These are phyloP conservation scores for Emmonsiellopsis sp. DNA, from an alignment of 2,329 filamentous ascomycete genomes.

Conservation along the genomic window DNA sequence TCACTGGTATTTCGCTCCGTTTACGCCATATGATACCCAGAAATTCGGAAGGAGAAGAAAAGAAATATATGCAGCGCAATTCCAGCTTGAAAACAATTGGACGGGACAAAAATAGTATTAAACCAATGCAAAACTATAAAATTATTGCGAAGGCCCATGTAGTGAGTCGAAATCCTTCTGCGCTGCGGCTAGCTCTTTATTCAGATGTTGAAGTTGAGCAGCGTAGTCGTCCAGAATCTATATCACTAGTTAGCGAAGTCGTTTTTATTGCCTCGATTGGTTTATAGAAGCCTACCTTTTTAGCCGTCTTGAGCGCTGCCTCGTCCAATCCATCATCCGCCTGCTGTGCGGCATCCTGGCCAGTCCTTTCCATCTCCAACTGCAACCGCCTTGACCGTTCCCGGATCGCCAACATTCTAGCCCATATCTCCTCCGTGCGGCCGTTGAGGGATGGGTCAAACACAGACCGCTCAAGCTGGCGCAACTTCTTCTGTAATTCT, in stretches of 20 bases:
- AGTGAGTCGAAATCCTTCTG: conserved; percentile 51
- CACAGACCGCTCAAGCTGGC: conserved; percentile 48
- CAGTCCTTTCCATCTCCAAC: conserved; percentile 49
- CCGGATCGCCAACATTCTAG: conserved; percentile 53
- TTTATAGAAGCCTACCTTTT: conserved; percentile 41
- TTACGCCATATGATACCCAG: neutral
- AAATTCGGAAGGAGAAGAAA: neutral
- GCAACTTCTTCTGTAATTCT: conserved; percentile 51
- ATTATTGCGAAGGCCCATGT: conserved; percentile 28
- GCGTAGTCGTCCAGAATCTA: conserved; percentile 44
- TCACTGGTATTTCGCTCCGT: neutral
- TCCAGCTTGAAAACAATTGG: neutral
- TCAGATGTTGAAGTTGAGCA: conserved; percentile 46
- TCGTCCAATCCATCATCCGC: conserved; percentile 44
- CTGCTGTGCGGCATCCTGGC: conserved; percentile 28
- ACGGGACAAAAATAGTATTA: neutral
- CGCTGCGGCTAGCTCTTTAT: conserved; percentile 50
- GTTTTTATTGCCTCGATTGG: neutral
- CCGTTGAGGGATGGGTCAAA: conserved; percentile 52
- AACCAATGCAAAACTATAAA: conserved; percentile 7
- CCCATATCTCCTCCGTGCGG: conserved; percentile 57
- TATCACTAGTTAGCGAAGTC: neutral
- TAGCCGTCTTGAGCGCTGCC: conserved; percentile 48
- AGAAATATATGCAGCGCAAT: neutral
- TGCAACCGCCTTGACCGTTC: conserved; percentile 51